Conservation (phyloP, 768 basidiomycete genomes). For the Coprinellus micaceus region DNA sequence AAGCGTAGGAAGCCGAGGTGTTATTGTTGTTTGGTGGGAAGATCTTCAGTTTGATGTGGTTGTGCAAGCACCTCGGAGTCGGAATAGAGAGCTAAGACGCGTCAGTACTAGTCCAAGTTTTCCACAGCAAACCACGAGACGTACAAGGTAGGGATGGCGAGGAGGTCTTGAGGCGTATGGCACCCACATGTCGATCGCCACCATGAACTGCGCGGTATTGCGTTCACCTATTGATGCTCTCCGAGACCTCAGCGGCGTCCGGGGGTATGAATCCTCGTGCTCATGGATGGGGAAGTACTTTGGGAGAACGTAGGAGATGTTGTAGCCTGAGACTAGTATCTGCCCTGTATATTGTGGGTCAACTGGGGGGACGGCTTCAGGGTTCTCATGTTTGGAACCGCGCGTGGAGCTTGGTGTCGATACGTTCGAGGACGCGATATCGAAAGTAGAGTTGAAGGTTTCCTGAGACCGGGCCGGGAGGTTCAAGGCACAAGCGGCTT, state of each 20-base stretch:
- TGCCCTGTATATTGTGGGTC: conserved; percentile 71
- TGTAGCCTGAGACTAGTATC: conserved; percentile 73
- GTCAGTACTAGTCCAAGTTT: conserved; percentile 7
- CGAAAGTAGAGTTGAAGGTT: conserved; percentile 58
- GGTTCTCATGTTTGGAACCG: conserved; percentile 35
- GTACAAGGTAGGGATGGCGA: conserved; percentile 68
- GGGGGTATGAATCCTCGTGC: conserved; percentile 23
- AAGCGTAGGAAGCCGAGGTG: conserved; percentile 57
- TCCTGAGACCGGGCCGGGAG: conserved; percentile 58
- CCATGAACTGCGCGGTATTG: conserved; percentile 71
- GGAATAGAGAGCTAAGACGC: conserved; percentile 65
- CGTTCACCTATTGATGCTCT: conserved; percentile 58
- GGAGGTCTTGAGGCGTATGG: conserved; percentile 68
- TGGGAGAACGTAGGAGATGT: conserved; percentile 73
- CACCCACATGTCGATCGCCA: conserved; percentile 72
- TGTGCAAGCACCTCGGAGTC: conserved; percentile 73
- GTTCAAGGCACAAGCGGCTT: conserved; percentile 65
- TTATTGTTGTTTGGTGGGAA: conserved; percentile 50
- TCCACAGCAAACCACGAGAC: conserved; percentile 17
- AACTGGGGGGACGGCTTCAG: conserved; percentile 38
- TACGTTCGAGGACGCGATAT: conserved; percentile 28
- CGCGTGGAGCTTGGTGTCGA: conserved; percentile 29
- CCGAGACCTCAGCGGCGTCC: conserved; percentile 32
- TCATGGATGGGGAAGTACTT: conserved; percentile 50
- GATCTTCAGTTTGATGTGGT: conserved; percentile 70